These are phyloP conservation scores for Microdochium bolleyi DNA, from an alignment of 2,329 filamentous ascomycete species.

Conservation along the genomic window DNA sequence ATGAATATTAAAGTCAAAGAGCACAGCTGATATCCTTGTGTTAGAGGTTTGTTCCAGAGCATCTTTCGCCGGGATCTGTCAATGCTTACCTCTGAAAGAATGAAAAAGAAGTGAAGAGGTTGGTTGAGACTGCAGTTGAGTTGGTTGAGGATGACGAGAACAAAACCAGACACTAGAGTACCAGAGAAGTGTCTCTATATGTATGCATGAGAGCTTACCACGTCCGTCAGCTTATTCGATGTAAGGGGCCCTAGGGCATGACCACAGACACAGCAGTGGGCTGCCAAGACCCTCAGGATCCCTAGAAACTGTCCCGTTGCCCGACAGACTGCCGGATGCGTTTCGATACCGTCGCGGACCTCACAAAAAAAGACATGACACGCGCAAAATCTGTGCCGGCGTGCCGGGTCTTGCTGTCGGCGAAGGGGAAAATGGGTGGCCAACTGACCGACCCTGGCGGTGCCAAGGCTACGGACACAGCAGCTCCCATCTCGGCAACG, in stretches of 20 bases:
- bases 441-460: no score
- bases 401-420: no score
- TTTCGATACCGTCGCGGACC: neutral
- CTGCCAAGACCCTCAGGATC: neutral
- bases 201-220: no score
- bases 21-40: constrained; percentile 32
- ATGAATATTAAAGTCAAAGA: constrained; percentile 33
- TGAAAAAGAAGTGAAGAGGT: constrained; percentile 27
- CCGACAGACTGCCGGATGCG: neutral
- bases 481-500: no score
- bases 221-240: no score
- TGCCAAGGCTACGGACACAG: no score
- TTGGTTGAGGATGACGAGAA: neutral
- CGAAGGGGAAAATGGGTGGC: no score
- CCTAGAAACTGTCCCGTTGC: no score
- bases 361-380: neutral
- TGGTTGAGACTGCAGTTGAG: neutral
- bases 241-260: no score
- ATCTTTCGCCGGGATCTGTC: neutral
- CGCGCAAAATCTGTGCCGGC: neutral
- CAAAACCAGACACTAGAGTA: neutral
- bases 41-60: constrained; percentile 14
- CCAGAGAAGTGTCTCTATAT: neutral
- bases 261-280: neutral
- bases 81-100: constrained; percentile 35